phyloP scores from a whole-genome alignment of 2,329 filamentous ascomycete genomes.

The Ascochyta koolunga region DNA sequence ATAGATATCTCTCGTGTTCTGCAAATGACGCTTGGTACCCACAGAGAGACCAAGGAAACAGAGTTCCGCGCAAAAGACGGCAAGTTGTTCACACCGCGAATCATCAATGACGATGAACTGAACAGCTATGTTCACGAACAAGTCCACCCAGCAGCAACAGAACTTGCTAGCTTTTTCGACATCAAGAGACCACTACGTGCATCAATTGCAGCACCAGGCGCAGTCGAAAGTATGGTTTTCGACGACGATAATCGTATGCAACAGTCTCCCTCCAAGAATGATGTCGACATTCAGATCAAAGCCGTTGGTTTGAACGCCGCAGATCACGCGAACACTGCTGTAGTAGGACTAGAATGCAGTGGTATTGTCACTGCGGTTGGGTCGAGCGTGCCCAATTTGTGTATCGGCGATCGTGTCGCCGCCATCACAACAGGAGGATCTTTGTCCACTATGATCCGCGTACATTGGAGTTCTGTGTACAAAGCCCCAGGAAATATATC shows the following conservation, averaged over 20 bases:
- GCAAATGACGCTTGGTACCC: constrained; percentile 5
- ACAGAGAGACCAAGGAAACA: constrained; percentile 4
- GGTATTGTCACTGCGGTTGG: constrained; percentile 23
- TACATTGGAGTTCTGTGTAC: constrained; percentile 21
- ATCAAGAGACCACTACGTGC: constrained; percentile 20
- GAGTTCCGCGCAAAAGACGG: constrained; percentile 14
- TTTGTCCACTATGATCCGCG: constrained; percentile 28
- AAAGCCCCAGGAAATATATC: constrained; percentile 30
- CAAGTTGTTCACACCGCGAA: constrained; percentile 17
- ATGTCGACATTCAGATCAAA: constrained; percentile 47
- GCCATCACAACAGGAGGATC: constrained; percentile 25
- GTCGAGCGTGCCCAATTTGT: constrained; percentile 21
- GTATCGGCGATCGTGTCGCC: constrained; percentile 33
- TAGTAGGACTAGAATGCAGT: constrained; percentile 17
- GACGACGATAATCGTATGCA: constrained; percentile 18
- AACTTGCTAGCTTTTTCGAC: constrained; percentile 21
- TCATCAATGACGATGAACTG: constrained; percentile 25
- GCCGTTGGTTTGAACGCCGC: constrained; percentile 12
- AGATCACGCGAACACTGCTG: background rate
- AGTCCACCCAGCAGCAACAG: constrained; percentile 24
- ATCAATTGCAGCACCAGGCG: constrained; percentile 19
- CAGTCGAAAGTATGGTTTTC: constrained; percentile 26
- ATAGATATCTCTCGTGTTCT: constrained; percentile 10
- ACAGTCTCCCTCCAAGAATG: constrained; percentile 16
- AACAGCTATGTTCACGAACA: constrained; percentile 32